phyloP scores from a whole-genome alignment of 2,329 filamentous ascomycete genomes.

The Fusarium drepaniforme region DNA sequence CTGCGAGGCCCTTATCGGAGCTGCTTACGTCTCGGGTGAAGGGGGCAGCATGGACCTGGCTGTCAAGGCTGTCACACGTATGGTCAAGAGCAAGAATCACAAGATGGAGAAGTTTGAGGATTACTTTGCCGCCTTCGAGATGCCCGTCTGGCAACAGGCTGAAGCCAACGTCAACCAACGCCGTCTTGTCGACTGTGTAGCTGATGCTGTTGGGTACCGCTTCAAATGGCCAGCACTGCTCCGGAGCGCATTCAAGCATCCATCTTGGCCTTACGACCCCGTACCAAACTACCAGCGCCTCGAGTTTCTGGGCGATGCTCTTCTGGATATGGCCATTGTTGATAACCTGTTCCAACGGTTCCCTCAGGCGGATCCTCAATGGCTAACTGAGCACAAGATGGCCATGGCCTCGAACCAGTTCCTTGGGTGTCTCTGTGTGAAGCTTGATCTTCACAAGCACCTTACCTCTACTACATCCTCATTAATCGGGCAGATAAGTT shows the following conservation, averaged over 20 bases:
- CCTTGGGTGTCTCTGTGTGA: conserved; percentile 83
- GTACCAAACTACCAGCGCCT: conserved; percentile 91
- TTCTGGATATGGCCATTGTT: conserved; percentile 88
- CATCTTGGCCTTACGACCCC: conserved; percentile 83
- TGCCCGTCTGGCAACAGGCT: conserved; percentile 77
- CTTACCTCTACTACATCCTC: conserved; percentile 67
- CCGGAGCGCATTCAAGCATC: conserved; percentile 88
- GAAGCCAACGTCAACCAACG: conserved; percentile 74
- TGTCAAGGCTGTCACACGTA: conserved; percentile 72
- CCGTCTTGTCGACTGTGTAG: conserved; percentile 75
- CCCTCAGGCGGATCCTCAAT: conserved; percentile 88
- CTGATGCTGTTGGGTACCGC: conserved; percentile 65
- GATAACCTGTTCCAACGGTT: conserved; percentile 84
- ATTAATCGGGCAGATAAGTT: conserved; percentile 58
- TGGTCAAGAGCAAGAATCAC: conserved; percentile 80
- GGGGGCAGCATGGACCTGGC: conserved; percentile 66
- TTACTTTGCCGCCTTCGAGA: conserved; percentile 77
- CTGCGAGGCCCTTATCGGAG: conserved; percentile 93
- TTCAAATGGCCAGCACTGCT: conserved; percentile 84
- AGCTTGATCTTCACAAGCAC: conserved; percentile 81
- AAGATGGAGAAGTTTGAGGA: conserved; percentile 76
- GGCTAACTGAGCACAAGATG: conserved; percentile 99
- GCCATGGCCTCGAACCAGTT: conserved; percentile 99
- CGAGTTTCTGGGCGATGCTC: conserved; percentile 90
- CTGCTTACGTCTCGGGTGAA: conserved; percentile 71